Conservation (phyloP, 768 basidiomycete genomes). For the Dioszegia aurantiaca region DNA sequence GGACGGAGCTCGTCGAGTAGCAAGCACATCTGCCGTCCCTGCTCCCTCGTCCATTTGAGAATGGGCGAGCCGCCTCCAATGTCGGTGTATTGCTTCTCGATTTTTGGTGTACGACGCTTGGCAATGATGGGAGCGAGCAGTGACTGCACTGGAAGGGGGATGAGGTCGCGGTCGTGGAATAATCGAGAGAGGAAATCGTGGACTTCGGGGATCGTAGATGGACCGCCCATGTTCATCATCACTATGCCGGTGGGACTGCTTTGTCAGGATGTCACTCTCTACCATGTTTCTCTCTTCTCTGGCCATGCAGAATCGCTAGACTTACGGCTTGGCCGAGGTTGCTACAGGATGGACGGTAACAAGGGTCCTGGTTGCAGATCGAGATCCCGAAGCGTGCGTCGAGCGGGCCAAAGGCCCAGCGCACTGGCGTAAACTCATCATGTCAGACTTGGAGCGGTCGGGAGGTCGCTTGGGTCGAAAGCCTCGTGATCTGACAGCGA, state of each 20-base stretch:
- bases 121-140: constrained; percentile 85
- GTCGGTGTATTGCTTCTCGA: constrained; percentile 87
- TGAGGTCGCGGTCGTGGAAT: constrained; percentile 87
- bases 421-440: constrained; percentile 1
- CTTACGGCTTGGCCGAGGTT: constrained; percentile 12
- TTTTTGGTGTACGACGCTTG: constrained; percentile 79
- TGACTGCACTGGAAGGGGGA: constrained; percentile 89
- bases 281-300: not conserved
- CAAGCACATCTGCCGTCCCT: constrained; percentile 84
- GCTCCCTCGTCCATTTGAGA: constrained; percentile 77
- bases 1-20: constrained; percentile 94
- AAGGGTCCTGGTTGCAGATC: constrained; percentile 7
- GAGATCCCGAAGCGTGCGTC: constrained; percentile 23
- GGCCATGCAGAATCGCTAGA: not conserved
- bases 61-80: constrained; percentile 99
- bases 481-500: too few species aligned
- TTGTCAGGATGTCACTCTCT: not conserved
- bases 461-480: too few species aligned
- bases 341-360: constrained; percentile 15
- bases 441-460: too few species aligned
- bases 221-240: constrained; percentile 99
- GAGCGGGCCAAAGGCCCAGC: constrained; percentile 15
- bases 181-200: constrained; percentile 87
- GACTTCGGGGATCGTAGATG: constrained; percentile 86
- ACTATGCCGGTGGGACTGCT: constrained; percentile 65